Base-by-base conservation (phyloP, 1,284 basidiomycete species). In the Ceratobasidium sp. region DNA sequence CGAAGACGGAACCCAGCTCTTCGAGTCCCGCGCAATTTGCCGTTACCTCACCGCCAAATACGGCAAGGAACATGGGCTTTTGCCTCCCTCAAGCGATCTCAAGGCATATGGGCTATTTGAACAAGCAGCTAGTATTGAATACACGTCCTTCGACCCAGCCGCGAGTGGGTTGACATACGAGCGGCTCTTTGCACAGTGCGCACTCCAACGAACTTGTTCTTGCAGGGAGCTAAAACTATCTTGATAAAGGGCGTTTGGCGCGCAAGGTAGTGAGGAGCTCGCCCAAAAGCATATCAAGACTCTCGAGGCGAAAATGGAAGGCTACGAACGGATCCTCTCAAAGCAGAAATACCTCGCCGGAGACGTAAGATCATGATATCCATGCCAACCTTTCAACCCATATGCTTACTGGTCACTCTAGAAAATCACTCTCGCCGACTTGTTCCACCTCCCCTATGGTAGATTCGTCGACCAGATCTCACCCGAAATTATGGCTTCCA, bases 51-150 rank as follows among this genome's bases (percentile, higher is more conserved):
- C 81, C 15, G 83, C 83, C 61, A 88, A 88, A 80, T 89, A 87
- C 76, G 84, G 72, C 42, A 64, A 75, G 12, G 67, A 67, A 55
- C 77, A 79, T 49, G 61, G 63, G 9, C 77, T 76, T 6, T 81
- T 87, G 28, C 85, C 85, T 77, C 26, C 84, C 84, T 39, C 82
- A 84, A 80, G 84, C 84, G 80, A 87, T 82, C 55, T 86, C 20
- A 83, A 86, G 76, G 86, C 83, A 1, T 84, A 84, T 44, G 89
- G 87, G 28, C 82, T 86, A 40, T 91, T 90, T 82, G 90, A 92
- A 83, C 88, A 90, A 83, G 91, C 90, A 0, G 87, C 86, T 40
- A 88, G 87, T 33, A 84, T 90, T 81, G 91, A 92, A 84, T 79
- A 80, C 51, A 79, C 81, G 82, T 82, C 84, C 82, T 86, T 83